phyloP scores from a whole-genome alignment of 2,329 filamentous ascomycete genomes.

The Truncatella angustata region DNA sequence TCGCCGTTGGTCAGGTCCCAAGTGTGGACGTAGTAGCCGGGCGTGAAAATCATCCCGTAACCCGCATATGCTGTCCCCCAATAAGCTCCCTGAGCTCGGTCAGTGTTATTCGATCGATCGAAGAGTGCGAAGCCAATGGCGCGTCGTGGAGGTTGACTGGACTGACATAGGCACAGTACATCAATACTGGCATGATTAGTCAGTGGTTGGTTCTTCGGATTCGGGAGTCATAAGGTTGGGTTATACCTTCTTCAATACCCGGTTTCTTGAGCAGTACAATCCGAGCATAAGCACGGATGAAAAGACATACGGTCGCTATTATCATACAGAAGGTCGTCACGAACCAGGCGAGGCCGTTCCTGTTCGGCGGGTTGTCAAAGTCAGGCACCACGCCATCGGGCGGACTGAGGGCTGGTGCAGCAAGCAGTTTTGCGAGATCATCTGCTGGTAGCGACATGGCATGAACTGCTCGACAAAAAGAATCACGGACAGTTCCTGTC shows the following conservation, averaged over 20 bases:
- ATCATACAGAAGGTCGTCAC: not conserved
- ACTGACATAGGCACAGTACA: not conserved
- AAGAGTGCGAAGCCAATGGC: too few relatives aligned
- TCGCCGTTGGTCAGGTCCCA: not conserved
- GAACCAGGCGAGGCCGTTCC: slow-evolving; percentile 4
- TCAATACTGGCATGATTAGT: not conserved
- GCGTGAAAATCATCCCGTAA: not conserved
- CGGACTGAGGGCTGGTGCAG: slow-evolving; percentile 5
- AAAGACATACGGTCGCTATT: slow-evolving; percentile 5
- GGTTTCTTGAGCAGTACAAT: not conserved
- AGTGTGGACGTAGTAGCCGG: slow-evolving; percentile 1
- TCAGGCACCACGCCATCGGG: slow-evolving; percentile 8
- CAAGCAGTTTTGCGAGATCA: not conserved
- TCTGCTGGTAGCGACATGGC: not conserved
- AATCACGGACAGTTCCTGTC: not conserved
- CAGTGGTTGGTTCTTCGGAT: too few relatives aligned
- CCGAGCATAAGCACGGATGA: not conserved
- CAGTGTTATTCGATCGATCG: too few relatives aligned
- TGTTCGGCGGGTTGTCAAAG: slow-evolving; percentile 9
- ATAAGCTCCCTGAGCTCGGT: not conserved
- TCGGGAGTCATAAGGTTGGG: not conserved
- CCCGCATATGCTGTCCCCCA: not conserved
- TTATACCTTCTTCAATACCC: slow-evolving; percentile 3
- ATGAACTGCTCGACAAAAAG: not conserved
- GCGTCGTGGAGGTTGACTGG: not conserved